These are phyloP conservation scores for Inga oerstediana DNA, from an alignment of 306 rosid genomes.

Conservation along the genomic window DNA sequence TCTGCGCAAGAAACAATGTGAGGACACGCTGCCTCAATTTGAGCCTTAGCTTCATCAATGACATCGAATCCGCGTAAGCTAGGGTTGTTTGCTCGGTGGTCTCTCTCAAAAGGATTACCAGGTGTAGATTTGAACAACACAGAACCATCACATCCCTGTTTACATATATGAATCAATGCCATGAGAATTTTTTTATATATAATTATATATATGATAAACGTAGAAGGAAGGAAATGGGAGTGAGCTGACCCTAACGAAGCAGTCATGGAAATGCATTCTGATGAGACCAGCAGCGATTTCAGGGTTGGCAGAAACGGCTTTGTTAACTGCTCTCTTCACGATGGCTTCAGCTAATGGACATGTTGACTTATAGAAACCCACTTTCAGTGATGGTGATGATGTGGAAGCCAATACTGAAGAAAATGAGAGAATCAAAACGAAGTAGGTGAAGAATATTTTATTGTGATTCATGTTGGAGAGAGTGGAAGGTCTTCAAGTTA, in stretches of 20 bases:
- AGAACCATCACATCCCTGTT: constrained; percentile 35
- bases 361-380: background rate
- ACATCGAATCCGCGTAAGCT: constrained; percentile 31
- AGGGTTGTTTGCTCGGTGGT: constrained; percentile 27
- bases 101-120: background rate
- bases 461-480: background rate
- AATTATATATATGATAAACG: too few relatives aligned
- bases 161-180: background rate
- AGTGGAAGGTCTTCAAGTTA: background rate
- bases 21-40: background rate
- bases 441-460: background rate
- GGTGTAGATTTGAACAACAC: background rate
- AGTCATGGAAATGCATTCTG: constrained; percentile 44
- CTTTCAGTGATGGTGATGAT: background rate
- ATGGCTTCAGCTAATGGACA: background rate
- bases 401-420: background rate
- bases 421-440: background rate
- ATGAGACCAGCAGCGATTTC: background rate
- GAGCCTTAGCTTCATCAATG: background rate
- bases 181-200: background rate
- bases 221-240: background rate
- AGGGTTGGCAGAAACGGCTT: background rate
- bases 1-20: background rate
- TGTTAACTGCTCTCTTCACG: background rate
- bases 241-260: constrained; percentile 43